Evolutionary conservation across 768 basidiomycete genomes (phyloP).

Genomic region (Steccherinum ochraceum): DNA sequence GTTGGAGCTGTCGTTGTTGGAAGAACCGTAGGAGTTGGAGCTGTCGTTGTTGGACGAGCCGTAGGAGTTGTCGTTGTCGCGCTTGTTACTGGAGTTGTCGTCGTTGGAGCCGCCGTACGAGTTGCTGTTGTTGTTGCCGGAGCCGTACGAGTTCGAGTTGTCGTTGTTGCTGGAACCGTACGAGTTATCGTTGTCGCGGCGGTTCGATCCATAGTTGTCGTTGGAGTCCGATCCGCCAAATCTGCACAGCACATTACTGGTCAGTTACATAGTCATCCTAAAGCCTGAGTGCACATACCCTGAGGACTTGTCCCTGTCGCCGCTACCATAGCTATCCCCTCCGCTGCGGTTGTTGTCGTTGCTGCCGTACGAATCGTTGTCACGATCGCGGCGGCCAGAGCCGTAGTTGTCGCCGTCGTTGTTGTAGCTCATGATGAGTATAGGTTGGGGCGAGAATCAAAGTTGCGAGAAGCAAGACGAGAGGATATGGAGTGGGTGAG

Average conservation of each 20-base stretch:
- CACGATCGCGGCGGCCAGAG: background rate
- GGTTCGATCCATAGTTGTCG: background rate
- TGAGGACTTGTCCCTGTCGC: background rate
- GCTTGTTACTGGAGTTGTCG: constrained; percentile 4
- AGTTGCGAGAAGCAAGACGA: background rate
- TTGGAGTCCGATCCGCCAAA: background rate
- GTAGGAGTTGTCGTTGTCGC: constrained; percentile 5
- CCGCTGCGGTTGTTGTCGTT: constrained; percentile 3
- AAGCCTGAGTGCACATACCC: no score
- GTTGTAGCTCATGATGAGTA: constrained; percentile 8
- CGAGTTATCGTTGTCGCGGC: background rate
- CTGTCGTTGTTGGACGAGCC: constrained; percentile 1
- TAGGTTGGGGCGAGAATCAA: background rate
- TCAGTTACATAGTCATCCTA: background rate
- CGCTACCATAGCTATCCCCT: background rate
- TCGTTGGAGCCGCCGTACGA: background rate
- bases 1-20: constrained; percentile 1
- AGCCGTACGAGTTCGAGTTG: background rate
- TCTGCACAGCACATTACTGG: background rate
- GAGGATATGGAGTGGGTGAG: background rate
- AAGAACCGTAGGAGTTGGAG: constrained; percentile 4
- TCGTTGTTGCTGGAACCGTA: constrained; percentile 8
- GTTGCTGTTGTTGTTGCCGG: constrained; percentile 8
- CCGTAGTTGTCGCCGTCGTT: constrained; percentile 10
- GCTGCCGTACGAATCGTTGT: constrained; percentile 7